A percentile compares a stretch with the other conserved stretches of the same genome.
Conservation (phyloP, 768 basidiomycete species). For the Cytidiella melzeri region DNA sequence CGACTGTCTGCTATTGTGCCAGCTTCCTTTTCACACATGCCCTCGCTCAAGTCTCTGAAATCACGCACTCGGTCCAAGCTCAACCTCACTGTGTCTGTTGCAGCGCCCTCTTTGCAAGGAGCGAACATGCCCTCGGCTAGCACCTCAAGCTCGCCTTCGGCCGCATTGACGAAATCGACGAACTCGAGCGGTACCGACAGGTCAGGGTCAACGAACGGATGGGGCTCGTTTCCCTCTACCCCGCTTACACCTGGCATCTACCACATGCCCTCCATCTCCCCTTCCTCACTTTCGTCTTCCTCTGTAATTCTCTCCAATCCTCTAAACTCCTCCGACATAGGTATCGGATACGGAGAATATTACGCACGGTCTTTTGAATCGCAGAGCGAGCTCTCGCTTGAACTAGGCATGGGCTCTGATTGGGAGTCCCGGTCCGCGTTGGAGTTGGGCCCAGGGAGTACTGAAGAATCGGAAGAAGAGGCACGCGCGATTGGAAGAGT, state of each 20-base stretch:
- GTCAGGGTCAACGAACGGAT: background rate
- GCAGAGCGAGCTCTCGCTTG: background rate
- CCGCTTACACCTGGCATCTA: background rate
- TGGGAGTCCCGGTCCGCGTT: background rate
- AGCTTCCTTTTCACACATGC: too few relatives aligned
- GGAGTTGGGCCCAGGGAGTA: background rate
- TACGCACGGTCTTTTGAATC: background rate
- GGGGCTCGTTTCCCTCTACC: background rate
- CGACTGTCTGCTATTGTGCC: constrained; percentile 15
- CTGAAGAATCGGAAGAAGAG: constrained; percentile 11
- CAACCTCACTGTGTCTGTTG: constrained; percentile 10
- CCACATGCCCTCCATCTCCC: too few relatives aligned
- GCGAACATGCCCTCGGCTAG: constrained; percentile 1
- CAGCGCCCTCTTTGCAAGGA: constrained; percentile 4
- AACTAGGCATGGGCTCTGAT: background rate
- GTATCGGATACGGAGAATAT: too few relatives aligned
- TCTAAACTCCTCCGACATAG: too few relatives aligned
- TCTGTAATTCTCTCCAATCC: too few relatives aligned
- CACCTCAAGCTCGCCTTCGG: background rate
- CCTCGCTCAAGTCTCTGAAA: constrained; percentile 12
- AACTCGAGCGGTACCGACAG: background rate
- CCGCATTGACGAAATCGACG: background rate
- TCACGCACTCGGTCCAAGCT: constrained; percentile 19
- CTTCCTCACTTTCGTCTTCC: too few relatives aligned
- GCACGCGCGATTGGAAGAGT: constrained; percentile 19